A percentile compares a stretch with the other conserved stretches of the same genome.
Conservation (phyloP, 495 filamentous ascomycete species). For the Penicillium mononematosum region DNA sequence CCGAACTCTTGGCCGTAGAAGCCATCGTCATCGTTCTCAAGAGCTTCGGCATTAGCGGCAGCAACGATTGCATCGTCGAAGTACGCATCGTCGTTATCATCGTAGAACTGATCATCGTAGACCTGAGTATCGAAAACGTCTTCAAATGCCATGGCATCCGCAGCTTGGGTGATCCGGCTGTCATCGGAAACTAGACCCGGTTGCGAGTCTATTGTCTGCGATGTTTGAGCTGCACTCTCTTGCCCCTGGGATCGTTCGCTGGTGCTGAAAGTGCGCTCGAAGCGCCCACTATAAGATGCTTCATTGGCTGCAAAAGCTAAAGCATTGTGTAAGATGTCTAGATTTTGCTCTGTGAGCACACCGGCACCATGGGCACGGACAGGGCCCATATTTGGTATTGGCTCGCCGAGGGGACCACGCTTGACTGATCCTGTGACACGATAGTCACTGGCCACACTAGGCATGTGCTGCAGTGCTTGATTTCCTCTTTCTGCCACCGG, state of each 20-base stretch:
- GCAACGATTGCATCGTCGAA: constrained; percentile 90
- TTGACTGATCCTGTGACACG: constrained; percentile 21
- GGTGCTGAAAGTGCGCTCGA: constrained; percentile 54
- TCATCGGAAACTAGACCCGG: constrained; percentile 50
- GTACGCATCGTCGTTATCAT: constrained; percentile 60
- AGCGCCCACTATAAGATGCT: constrained; percentile 67
- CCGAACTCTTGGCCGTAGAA: constrained; percentile 97
- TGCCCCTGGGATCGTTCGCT: constrained; percentile 39
- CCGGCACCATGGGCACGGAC: constrained; percentile 38
- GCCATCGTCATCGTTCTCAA: constrained; percentile 87
- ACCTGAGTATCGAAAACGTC: constrained; percentile 55
- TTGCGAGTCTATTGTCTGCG: constrained; percentile 46
- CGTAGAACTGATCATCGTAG: constrained; percentile 54
- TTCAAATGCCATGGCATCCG: constrained; percentile 36
- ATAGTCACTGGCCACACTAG: constrained; percentile 45
- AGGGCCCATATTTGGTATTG: constrained; percentile 31
- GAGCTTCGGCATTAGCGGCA: constrained; percentile 87
- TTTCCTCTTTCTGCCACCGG: constrained; percentile 18
- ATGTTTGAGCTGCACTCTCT: constrained; percentile 33
- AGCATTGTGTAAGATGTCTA: constrained; percentile 76
- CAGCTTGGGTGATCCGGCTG: constrained; percentile 43
- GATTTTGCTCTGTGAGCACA: constrained; percentile 55
- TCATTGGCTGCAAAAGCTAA: constrained; percentile 73
- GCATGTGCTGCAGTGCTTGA: constrained; percentile 37
- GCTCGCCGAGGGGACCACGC: constrained; percentile 31